Evolutionary conservation across 1,284 basidiomycete species (phyloP), one percentile per base, ranked within the genome.

Genomic region (Moniliella sp.): DNA sequence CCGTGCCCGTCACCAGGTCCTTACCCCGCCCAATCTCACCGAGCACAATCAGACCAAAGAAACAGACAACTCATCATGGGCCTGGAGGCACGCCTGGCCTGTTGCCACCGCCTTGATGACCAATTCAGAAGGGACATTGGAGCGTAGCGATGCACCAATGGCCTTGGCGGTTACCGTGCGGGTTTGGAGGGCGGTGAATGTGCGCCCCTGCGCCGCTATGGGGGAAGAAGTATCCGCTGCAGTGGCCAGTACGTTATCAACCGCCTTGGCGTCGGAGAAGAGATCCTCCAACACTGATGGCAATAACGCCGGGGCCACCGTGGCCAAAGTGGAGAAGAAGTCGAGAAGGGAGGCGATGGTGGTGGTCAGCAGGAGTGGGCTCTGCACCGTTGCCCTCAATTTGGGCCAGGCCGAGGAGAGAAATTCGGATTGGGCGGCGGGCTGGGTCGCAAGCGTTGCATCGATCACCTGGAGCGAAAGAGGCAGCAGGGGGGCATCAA

Each of bases 251-350:
- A n/a, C n/a, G n/a, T n/a, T n/a, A n/a, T 34, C 26, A 25, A 17
- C 30, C 12, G 11, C 18, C 18, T 38, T 27, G 4, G 25, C 21
- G 28, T 36, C 26, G 31, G 35, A 17, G 27, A 47, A n/a, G 4
- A 41, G 18, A 10, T 29, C 27, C 4, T 17, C 5, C 15, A 43
- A 15, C 13, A 34, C 23, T n/a, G 12, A 9, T 5, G 27, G 12
- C 2, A 39, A 37, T n/a, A 30, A 18, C 2, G 25, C 26, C 3
- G 69, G 66, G 45, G 88, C 80, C 0, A 79, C 78, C 36, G 70
- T 67, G n/a, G 84, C 78, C 17, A 84, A 70, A 0, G 74, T 70
- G 1, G 67, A 67, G 55, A 81, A 80, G 69, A 94, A 93, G 8
- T 65, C 65, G 28, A 80, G 68, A 91, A 64, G 0, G 78, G 71